Percentiles rank a stretch among this genome's conserved stretches.
Conservation (phyloP, 345 rosid species). For the Firmiana major region DNA sequence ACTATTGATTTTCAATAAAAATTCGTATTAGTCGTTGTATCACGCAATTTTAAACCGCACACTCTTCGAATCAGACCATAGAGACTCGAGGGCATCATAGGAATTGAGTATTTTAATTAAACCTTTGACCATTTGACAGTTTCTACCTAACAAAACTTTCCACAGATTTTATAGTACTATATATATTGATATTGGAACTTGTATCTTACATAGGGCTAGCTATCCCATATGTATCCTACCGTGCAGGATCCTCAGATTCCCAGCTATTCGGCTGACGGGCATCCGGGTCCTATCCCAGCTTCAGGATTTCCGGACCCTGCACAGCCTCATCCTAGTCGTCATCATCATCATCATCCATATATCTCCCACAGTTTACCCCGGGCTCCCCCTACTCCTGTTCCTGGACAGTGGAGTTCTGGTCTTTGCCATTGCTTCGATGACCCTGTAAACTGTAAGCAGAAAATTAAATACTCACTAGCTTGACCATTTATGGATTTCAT, state of each 20-base stretch:
- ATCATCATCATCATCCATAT: not conserved
- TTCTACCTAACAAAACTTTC: not conserved
- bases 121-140: too few species aligned
- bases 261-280: not conserved
- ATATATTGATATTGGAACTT: not conserved
- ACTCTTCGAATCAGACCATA: too few species aligned
- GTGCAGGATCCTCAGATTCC: not conserved
- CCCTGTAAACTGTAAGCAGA: conserved; percentile 3
- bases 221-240: not conserved
- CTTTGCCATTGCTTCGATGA: conserved; percentile 10
- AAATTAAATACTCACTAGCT: not conserved
- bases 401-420: conserved; percentile 1
- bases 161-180: not conserved
- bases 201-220: not conserved
- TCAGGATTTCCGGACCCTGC: not conserved
- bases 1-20: too few species aligned
- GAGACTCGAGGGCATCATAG: too few species aligned
- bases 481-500: not conserved
- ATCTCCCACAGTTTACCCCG: not conserved
- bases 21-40: too few species aligned
- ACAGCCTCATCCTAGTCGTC: not conserved
- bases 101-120: too few species aligned
- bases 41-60: too few species aligned
- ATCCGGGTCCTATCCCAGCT: not conserved
- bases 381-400: not conserved